phyloP scores from a whole-genome alignment of 1,139 yeast species.

The Geotrichum restrictum region DNA sequence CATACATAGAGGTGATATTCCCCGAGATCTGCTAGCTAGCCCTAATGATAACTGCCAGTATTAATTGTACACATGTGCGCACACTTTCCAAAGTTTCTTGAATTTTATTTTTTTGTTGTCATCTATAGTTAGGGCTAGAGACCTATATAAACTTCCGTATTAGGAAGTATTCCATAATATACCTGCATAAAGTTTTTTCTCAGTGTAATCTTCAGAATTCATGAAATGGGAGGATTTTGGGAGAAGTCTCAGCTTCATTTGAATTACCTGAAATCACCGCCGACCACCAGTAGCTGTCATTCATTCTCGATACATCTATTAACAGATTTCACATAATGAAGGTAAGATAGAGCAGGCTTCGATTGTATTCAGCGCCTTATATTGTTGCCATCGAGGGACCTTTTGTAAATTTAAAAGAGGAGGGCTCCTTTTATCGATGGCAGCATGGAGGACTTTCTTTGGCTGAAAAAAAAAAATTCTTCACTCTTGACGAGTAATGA shows the following conservation, averaged over 20 bases:
- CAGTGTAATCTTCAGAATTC: not conserved
- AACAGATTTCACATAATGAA: conserved; percentile 21
- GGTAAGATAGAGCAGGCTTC: conserved; percentile 10
- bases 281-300: conserved; percentile 17
- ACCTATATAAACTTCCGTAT: conserved; percentile 4
- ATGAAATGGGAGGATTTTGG: conserved; percentile 6
- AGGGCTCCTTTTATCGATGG: not conserved
- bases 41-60: not conserved
- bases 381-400: not conserved
- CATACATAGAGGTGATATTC: no score
- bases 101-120: no score
- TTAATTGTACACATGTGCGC: no score
- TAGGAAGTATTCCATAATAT: not conserved
- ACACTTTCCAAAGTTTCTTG: no score
- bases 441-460: no score
- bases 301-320: conserved; percentile 14
- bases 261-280: conserved; percentile 14
- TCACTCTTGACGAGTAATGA: not conserved
- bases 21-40: not conserved
- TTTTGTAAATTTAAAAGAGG: not conserved
- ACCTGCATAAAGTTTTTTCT: not conserved
- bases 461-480: conserved; percentile 1
- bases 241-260: conserved; percentile 8
- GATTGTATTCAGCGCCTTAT: no score
- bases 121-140: conserved; percentile 4